Evolutionary conservation across 257 asterid genomes (phyloP).

Genomic region (Primulina tabacum): DNA sequence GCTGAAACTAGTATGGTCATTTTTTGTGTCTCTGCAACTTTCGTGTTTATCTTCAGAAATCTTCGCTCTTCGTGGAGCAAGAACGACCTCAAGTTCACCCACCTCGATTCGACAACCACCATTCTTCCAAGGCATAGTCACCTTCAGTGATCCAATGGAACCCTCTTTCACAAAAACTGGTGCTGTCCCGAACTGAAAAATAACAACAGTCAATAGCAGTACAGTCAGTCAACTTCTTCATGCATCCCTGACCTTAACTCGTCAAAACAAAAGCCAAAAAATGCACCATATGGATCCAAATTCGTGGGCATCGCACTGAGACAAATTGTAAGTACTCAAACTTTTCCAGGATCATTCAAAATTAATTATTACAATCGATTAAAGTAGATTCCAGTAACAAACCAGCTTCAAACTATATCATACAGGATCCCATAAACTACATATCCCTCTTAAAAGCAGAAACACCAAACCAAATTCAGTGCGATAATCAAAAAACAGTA

Average conservation of each 20-base stretch:
- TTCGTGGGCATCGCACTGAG: not conserved
- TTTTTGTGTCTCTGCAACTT: slow-evolving; percentile 33
- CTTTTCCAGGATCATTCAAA: slow-evolving; percentile 13
- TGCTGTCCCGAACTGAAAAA: slow-evolving; percentile 69
- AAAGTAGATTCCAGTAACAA: slow-evolving; percentile 7
- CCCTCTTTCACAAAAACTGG: slow-evolving; percentile 77
- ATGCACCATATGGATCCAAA: not conserved
- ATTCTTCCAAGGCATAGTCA: slow-evolving; percentile 91
- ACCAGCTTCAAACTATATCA: slow-evolving; percentile 18
- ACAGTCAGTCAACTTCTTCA: not conserved
- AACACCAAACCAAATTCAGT: not conserved
- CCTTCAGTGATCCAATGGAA: slow-evolving; percentile 73
- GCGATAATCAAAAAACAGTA: not conserved
- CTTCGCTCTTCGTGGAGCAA: slow-evolving; percentile 57
- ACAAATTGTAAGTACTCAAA: slow-evolving; percentile 16
- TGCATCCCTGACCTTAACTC: not conserved
- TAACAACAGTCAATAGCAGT: slow-evolving; percentile 20
- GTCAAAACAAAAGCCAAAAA: not conserved
- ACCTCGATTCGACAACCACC: slow-evolving; percentile 84
- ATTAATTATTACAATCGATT: not conserved
- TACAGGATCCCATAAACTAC: slow-evolving; percentile 5
- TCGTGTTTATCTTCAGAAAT: slow-evolving; percentile 38
- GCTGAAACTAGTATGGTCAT: slow-evolving; percentile 25
- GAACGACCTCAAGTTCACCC: slow-evolving; percentile 84
- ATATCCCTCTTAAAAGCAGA: slow-evolving; percentile 7